These are phyloP conservation scores for Alternaria atra DNA, from an alignment of 2,329 filamentous ascomycete genomes.

Conservation along the genomic window DNA sequence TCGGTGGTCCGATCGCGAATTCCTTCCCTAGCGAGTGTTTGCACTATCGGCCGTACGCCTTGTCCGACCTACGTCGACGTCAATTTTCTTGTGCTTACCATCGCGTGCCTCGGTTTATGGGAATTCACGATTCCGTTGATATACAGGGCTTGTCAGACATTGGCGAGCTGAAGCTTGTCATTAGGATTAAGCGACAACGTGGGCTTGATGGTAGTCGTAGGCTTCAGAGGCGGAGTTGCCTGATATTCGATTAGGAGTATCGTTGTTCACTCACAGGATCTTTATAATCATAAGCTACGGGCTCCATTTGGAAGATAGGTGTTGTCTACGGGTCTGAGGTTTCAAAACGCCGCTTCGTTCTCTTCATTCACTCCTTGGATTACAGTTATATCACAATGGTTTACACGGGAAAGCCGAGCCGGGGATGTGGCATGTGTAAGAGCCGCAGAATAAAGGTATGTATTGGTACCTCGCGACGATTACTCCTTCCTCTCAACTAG, in stretches of 20 bases:
- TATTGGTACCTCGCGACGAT: conserved; percentile 11
- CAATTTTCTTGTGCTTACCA: conserved; percentile 12
- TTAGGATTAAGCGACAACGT: conserved; percentile 19
- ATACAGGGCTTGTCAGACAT: conserved; percentile 19
- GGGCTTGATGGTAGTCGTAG: conserved; percentile 34
- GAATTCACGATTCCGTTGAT: conserved; percentile 9
- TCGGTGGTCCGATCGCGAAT: conserved; percentile 22
- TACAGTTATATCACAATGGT: conserved; percentile 43
- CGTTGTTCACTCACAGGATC: conserved; percentile 7
- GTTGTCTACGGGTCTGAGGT: conserved; percentile 5
- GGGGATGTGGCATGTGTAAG: conserved; percentile 77
- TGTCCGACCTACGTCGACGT: conserved; percentile 11
- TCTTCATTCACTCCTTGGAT: conserved; percentile 21
- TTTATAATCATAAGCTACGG: conserved; percentile 14
- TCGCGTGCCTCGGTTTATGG: conserved; percentile 21
- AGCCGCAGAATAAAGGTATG: conserved; percentile 76
- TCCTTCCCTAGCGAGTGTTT: conserved; percentile 20
- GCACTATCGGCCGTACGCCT: conserved; percentile 3
- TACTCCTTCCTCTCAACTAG: conserved; percentile 10
- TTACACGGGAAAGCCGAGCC: conserved; percentile 53
- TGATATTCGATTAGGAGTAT: conserved; percentile 11
- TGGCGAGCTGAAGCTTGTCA: conserved; percentile 17
- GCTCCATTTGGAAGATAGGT: not conserved
- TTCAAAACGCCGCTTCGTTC: conserved; percentile 6
- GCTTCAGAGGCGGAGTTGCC: conserved; percentile 38